A percentile compares a stretch with the other conserved stretches of the same genome.
phyloP scores from a whole-genome alignment of 169 alveolate species.

The Cryptosporidium viatorum region DNA sequence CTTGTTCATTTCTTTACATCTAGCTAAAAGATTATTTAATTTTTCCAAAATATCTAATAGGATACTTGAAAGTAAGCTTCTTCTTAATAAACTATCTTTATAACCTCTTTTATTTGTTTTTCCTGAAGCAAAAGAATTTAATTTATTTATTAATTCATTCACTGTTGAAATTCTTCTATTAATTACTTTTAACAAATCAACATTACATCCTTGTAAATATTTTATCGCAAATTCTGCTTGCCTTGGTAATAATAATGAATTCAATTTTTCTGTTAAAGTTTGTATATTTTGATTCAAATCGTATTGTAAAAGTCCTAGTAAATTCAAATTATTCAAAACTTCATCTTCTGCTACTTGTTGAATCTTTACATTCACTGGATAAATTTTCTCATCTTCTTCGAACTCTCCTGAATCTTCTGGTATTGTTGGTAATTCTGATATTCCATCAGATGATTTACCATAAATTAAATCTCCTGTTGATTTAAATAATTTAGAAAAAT shows the following conservation, averaged over 20 bases:
- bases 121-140: not conserved
- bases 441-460: too few relatives aligned
- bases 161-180: slow-evolving; percentile 27
- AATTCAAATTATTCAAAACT: not conserved
- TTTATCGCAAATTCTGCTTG: not conserved
- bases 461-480: not conserved
- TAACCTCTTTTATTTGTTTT: not conserved
- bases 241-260: not conserved
- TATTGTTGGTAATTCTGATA: too few relatives aligned
- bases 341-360: not conserved
- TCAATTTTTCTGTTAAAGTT: not conserved
- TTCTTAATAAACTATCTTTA: not conserved
- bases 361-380: not conserved
- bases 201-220: slow-evolving; percentile 4
- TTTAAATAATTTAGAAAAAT: not conserved
- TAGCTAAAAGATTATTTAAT: not conserved
- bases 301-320: not conserved
- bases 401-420: too few relatives aligned
- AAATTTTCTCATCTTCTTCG: not conserved
- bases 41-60: not conserved
- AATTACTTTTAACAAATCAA: not conserved
- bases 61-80: not conserved
- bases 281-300: not conserved
- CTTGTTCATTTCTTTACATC: slow-evolving; percentile 16
- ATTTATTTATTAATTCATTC: not conserved